Percentiles rank a stretch among this genome's conserved stretches.
phyloP scores from a whole-genome alignment of 2,329 filamentous ascomycete species.

The Chrysoporthe austroafricana region DNA sequence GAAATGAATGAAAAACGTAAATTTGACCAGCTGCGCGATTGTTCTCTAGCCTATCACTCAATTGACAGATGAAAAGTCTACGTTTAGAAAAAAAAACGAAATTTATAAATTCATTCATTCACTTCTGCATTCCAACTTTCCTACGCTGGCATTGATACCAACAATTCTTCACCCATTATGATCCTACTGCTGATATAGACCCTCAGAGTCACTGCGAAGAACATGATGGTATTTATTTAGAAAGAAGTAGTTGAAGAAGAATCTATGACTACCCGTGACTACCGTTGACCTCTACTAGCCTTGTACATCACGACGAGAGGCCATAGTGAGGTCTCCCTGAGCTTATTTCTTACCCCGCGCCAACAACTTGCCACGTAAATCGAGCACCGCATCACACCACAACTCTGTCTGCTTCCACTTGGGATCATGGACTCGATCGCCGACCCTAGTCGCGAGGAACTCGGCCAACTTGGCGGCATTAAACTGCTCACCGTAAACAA shows the following conservation, averaged over 20 bases:
- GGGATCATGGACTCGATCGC: slow-evolving; percentile 39
- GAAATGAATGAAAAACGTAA: no score
- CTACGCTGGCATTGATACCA: not conserved
- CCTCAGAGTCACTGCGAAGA: not conserved
- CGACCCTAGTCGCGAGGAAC: slow-evolving; percentile 63
- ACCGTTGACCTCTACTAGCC: not conserved
- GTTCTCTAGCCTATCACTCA: not conserved
- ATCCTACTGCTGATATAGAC: not conserved
- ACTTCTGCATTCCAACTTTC: not conserved
- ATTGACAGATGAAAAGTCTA: not conserved
- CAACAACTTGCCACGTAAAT: slow-evolving; percentile 59
- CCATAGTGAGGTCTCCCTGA: not conserved
- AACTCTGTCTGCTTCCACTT: slow-evolving; percentile 41
- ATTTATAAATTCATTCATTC: not conserved
- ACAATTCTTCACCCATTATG: not conserved
- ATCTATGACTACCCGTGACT: not conserved
- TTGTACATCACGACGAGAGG: not conserved
- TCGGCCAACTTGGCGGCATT: slow-evolving; percentile 76
- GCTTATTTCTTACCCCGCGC: slow-evolving; percentile 56
- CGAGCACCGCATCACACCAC: slow-evolving; percentile 61
- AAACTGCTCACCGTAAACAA: slow-evolving; percentile 79
- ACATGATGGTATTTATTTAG: not conserved
- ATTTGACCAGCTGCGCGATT: not conserved
- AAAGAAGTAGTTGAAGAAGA: not conserved
- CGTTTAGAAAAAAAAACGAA: not conserved